Percentiles rank a stretch among this genome's conserved stretches.
Evolutionary conservation across 2,329 filamentous ascomycete genomes (phyloP).

Genomic region (Ramichloridium luteum): DNA sequence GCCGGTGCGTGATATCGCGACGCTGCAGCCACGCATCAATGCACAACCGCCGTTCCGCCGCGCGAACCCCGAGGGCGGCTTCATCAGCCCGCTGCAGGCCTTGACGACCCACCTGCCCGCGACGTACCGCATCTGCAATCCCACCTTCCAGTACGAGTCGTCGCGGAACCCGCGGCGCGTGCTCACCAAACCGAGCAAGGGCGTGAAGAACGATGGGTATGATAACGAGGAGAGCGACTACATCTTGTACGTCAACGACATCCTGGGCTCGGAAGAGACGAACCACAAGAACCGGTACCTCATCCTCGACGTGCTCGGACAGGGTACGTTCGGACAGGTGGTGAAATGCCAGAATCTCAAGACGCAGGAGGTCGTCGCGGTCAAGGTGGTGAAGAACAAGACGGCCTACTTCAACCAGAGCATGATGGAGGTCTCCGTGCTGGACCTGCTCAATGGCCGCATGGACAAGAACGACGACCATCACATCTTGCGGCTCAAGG

Average conservation of each 20-base stretch:
- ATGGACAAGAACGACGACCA: slow-evolving; percentile 99
- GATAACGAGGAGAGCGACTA: slow-evolving; percentile 99
- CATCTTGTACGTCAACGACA: slow-evolving; percentile 98
- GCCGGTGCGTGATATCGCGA: slow-evolving; percentile 58
- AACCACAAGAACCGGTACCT: slow-evolving; percentile 98
- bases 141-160: slow-evolving; percentile 95
- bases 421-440: slow-evolving; percentile 99
- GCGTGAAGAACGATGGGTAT: slow-evolving; percentile 94
- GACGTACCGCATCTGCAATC: slow-evolving; percentile 97
- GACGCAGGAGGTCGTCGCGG: slow-evolving; percentile 94
- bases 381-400: slow-evolving; percentile 98
- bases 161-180: slow-evolving; percentile 91
- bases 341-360: slow-evolving; percentile 98
- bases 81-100: slow-evolving; percentile 94
- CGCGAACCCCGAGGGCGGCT: slow-evolving; percentile 92
- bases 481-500: slow-evolving; percentile 83
- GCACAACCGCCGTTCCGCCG: slow-evolving; percentile 79
- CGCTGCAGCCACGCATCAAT: slow-evolving; percentile 74
- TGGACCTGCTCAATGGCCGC: slow-evolving; percentile 93
- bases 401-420: slow-evolving; percentile 99
- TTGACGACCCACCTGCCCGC: slow-evolving; percentile 84
- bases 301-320: slow-evolving; percentile 90
- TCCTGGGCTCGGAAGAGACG: slow-evolving; percentile 91
- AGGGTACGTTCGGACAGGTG: slow-evolving; percentile 96
- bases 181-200: slow-evolving; percentile 96